Base-by-base conservation (phyloP, 2,329 filamentous ascomycete species). In the Chalaropsis thielavioides region DNA sequence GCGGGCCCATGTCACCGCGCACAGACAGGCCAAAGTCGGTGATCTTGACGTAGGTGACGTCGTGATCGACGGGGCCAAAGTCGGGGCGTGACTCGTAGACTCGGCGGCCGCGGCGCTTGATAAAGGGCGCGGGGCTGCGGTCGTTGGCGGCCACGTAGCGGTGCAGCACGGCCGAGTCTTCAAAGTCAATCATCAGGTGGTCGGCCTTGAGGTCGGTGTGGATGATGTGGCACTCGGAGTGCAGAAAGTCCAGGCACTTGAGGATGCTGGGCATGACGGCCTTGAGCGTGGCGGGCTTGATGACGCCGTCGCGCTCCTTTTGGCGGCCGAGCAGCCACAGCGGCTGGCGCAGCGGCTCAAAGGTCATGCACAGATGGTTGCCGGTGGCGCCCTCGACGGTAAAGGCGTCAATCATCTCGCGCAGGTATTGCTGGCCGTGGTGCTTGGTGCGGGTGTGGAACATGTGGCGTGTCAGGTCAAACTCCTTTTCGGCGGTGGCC, bases 131-230 rank as follows among this genome's bases (percentile, higher is more conserved):
- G 7, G 70, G 71, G 61, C 70, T 69, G 51, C 65, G 67, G 11
- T 69, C 63, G 22, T 72, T 72, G 6, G 69, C 68, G 2, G 62
- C 22, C 19, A 68, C 69, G 59, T 71, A 72, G 19, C 69, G 64
- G 2, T 71, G 60, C 0, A 73, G 67, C 10, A 72, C 68, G 10
- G 51, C 24, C 0, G 61, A 22, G 61, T 70, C 68, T 44, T 72
- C 71, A 46, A 66, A 63, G 61, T 68, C 64, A 38, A 66, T 62
- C 62, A 66, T 68, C 43, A 66, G 61, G 56, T 73, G 70, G 68
- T 76, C 75, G 1, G 70, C 70, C 63, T 78, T 78, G 65, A 79
- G 76, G 59, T 79, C 76, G 74, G 75, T 79, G 69, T 80, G 77
- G 24, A 78, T 72, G 65, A 80, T 69, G 43, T 75, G 74, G 70